phyloP scores from a whole-genome alignment of 495 filamentous ascomycete species.

The Chaetomium cochliodes region DNA sequence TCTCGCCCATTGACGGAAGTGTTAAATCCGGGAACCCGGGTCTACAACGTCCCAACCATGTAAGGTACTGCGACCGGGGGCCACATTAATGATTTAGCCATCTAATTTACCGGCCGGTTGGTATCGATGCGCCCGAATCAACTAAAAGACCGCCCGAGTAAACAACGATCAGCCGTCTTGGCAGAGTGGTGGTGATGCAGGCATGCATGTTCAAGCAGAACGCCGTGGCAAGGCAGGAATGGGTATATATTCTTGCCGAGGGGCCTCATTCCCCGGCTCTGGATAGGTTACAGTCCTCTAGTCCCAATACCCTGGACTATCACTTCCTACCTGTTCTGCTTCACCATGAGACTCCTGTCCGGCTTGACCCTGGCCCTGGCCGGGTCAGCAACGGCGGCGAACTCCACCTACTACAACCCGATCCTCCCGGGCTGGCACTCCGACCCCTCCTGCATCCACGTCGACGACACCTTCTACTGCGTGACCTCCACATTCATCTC shows the following conservation, averaged over 20 bases:
- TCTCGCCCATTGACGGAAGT: not conserved
- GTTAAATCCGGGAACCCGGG: not conserved
- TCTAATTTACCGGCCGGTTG: not conserved
- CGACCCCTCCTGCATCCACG: constrained; percentile 36
- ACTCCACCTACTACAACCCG: constrained; percentile 37
- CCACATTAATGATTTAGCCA: not conserved
- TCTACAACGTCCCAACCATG: not conserved
- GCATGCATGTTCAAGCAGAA: not conserved
- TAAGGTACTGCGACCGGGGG: not conserved
- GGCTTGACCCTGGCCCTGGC: not conserved
- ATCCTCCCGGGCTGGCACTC: constrained; percentile 40
- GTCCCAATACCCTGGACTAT: not conserved
- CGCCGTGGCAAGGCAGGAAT: not conserved
- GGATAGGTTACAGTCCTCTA: not conserved
- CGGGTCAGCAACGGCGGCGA: constrained; percentile 1
- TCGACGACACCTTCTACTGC: constrained; percentile 39
- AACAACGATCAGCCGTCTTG: not conserved
- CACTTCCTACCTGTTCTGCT: not conserved
- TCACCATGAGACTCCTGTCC: not conserved
- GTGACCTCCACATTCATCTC: constrained; percentile 40
- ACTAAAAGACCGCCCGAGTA: not conserved
- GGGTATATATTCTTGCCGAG: not conserved
- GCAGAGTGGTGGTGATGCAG: not conserved
- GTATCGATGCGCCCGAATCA: constrained; percentile 5
- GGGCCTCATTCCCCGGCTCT: not conserved